phyloP scores from a whole-genome alignment of 768 basidiomycete species.

The Lepiota subincarnata region DNA sequence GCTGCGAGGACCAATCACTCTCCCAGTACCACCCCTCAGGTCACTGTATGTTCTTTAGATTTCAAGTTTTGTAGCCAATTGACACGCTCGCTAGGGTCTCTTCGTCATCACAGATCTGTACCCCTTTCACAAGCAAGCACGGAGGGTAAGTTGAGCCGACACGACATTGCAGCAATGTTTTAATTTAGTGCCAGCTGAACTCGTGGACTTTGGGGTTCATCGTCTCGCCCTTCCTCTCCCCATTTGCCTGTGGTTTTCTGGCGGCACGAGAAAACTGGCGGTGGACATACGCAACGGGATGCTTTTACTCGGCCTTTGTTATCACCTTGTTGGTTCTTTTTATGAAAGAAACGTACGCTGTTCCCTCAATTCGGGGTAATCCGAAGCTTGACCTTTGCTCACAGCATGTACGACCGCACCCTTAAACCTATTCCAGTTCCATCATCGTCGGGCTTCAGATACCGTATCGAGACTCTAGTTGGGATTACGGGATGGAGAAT shows the following conservation, averaged over 20 bases:
- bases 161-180: background rate
- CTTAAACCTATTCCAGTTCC: slow-evolving; percentile 44
- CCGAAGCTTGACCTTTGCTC: background rate
- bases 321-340: slow-evolving; percentile 55
- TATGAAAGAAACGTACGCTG: slow-evolving; percentile 59
- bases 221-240: slow-evolving; percentile 59
- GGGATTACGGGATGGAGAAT: slow-evolving; percentile 60
- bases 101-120: slow-evolving; percentile 61
- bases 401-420: slow-evolving; percentile 62
- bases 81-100: slow-evolving; percentile 36
- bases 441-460: slow-evolving; percentile 38
- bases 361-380: background rate
- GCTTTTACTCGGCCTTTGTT: slow-evolving; percentile 53
- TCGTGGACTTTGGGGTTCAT: slow-evolving; percentile 75
- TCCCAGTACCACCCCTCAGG: slow-evolving; percentile 54
- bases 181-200: slow-evolving; percentile 40
- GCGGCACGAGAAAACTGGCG: slow-evolving; percentile 56
- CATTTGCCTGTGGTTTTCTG: slow-evolving; percentile 66
- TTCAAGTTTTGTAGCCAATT: background rate
- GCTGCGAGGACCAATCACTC: background rate
- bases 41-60: slow-evolving; percentile 37
- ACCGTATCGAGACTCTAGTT: slow-evolving; percentile 55
- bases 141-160: slow-evolving; percentile 38
- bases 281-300: slow-evolving; percentile 66
- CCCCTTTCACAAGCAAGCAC: slow-evolving; percentile 66